Evolutionary conservation across 768 basidiomycete genomes (phyloP), one percentile per base, ranked within the genome.

Genomic region (Termitomyces sp.): DNA sequence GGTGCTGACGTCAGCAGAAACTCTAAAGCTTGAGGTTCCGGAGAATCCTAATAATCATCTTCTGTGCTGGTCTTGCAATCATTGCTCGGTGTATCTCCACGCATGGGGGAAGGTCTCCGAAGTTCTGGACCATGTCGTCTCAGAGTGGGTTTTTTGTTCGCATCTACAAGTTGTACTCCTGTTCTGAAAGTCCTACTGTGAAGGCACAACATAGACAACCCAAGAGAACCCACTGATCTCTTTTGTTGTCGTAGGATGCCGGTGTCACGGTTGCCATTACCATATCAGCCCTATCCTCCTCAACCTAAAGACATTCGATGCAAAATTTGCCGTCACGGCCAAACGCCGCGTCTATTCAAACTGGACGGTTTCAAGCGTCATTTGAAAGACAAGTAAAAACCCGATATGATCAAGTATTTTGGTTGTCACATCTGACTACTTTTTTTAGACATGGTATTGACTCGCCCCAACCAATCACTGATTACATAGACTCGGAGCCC

Each of bases 51-150:
- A 24, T 3, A 27, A 37, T 29, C 7, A 22, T 5, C 3, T 22
- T 14, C 6, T 16, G n/a, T 44, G 39, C 36, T 61, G 53, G 60
- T 36, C 53, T 5, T 61, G 60, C 42, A 51, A 52, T 32, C 53
- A 58, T 43, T 58, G 57, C 37, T 24, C 57, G 5, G 16, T 50
- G 6, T 31, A 61, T 29, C 32, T 61, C 8, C 13, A 46, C 6
- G n/a, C 46, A 10, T 55, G 42, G 34, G 3, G 20, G 47, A 6
- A 4, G 2, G 13, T 47, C 8, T 18, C 55, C 20, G 6, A 27
- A 18, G 55, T 56, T 20, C n/a, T 8, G 20, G 8, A 39, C 5
- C 55, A 56, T 8, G 20, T 54, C 31, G 20, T 20, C 29, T 48
- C n/a, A n/a, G 26, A 54, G 53, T 54, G 41, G 13, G 31, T 54